Evolutionary conservation across 257 asterid genomes (phyloP).

Genomic region (Penstemon davidsonii): DNA sequence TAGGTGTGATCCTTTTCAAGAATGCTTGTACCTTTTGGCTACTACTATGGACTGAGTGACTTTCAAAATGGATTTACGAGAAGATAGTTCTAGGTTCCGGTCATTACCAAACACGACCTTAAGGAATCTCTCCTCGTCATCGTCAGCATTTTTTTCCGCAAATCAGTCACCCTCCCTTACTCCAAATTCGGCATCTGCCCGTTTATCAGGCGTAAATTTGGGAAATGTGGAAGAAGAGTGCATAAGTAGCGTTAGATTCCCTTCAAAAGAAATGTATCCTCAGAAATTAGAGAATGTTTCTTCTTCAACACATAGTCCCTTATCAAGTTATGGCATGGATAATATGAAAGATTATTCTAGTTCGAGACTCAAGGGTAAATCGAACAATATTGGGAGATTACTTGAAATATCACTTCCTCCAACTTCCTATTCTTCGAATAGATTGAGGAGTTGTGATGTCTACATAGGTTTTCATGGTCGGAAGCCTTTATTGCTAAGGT

Average conservation of each 20-base stretch:
- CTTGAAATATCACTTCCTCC: conserved; percentile 54
- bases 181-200: conserved; percentile 51
- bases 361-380: conserved; percentile 46
- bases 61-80: conserved; percentile 60
- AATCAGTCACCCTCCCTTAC: conserved; percentile 92
- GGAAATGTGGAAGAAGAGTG: conserved; percentile 41
- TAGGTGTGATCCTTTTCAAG: conserved; percentile 37
- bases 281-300: conserved; percentile 49
- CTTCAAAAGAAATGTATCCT: conserved; percentile 40
- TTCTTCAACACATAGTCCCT: conserved; percentile 52
- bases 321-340: conserved; percentile 43
- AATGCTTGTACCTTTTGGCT: conserved; percentile 36
- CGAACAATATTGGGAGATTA: conserved; percentile 44
- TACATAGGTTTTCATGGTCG: conserved; percentile 83
- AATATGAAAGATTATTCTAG: conserved; percentile 40
- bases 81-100: conserved; percentile 57
- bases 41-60: conserved; percentile 37
- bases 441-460: conserved; percentile 75
- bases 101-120: conserved; percentile 59
- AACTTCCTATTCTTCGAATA: conserved; percentile 56
- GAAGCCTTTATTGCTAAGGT: conserved; percentile 59
- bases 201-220: conserved; percentile 32
- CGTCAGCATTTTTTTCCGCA: conserved; percentile 91
- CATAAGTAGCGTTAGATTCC: conserved; percentile 34
- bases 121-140: conserved; percentile 85